These are phyloP conservation scores for Fraxinus paxiana DNA, from an alignment of 305 asterid genomes.

Conservation along the genomic window DNA sequence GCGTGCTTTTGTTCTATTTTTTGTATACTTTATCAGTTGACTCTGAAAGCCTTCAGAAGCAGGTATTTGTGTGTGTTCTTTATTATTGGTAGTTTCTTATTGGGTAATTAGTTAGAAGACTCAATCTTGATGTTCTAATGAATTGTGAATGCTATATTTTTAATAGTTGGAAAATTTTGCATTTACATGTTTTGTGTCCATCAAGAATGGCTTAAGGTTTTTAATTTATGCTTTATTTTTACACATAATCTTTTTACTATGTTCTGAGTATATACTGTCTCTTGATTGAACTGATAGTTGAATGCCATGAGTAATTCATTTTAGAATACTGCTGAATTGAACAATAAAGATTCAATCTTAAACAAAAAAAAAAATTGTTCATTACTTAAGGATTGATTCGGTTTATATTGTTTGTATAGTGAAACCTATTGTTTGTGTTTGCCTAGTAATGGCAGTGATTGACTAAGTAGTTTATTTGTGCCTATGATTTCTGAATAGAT, in stretches of 20 bases:
- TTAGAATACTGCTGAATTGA: not conserved
- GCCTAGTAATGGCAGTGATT: too few species aligned
- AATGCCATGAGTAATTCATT: not conserved
- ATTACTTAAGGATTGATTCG: not conserved
- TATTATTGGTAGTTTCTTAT: not conserved
- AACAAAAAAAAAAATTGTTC: not conserved
- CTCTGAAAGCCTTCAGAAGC: slow-evolving; percentile 45
- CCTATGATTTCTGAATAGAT: not conserved
- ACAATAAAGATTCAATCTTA: not conserved
- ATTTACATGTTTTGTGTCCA: too few species aligned
- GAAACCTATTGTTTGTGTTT: too few species aligned
- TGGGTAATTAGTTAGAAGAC: not conserved
- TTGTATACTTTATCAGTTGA: slow-evolving; percentile 36
- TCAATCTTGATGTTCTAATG: slow-evolving; percentile 27
- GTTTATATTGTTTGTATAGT: too few species aligned
- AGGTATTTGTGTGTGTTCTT: slow-evolving; percentile 33
- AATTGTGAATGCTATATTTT: slow-evolving; percentile 11
- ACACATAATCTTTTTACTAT: too few species aligned
- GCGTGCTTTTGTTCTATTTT: too few species aligned
- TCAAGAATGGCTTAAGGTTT: too few species aligned
- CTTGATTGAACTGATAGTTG: not conserved
- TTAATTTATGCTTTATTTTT: too few species aligned
- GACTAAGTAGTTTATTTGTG: not conserved
- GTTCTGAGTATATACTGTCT: not conserved
- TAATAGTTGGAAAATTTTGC: not conserved